These are phyloP conservation scores for Herpotrichia juniperi DNA, from an alignment of 2,329 filamentous ascomycete genomes.

Conservation along the genomic window DNA sequence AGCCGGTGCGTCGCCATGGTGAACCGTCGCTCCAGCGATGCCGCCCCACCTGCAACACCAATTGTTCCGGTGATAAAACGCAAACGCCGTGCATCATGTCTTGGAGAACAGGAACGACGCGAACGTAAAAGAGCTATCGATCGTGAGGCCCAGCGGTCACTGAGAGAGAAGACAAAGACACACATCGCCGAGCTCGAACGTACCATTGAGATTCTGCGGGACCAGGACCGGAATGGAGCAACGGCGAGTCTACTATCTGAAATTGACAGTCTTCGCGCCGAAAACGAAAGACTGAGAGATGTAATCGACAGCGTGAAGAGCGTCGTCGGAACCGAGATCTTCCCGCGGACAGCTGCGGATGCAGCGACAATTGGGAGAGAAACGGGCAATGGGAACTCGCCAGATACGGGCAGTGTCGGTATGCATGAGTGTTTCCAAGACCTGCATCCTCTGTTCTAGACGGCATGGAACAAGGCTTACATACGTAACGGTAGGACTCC, in stretches of 20 bases:
- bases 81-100: slow-evolving; percentile 39
- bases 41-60: slow-evolving; percentile 20
- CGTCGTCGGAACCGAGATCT: slow-evolving; percentile 31
- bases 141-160: slow-evolving; percentile 41
- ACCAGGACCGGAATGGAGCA: slow-evolving; percentile 40
- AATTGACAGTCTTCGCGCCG: slow-evolving; percentile 36
- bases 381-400: slow-evolving; percentile 14
- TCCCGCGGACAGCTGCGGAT: slow-evolving; percentile 12
- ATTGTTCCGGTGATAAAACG: slow-evolving; percentile 38
- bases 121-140: slow-evolving; percentile 45
- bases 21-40: slow-evolving; percentile 31
- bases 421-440: slow-evolving; percentile 18
- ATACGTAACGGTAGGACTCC: slow-evolving; percentile 25
- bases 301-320: slow-evolving; percentile 43
- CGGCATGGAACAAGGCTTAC: slow-evolving; percentile 25
- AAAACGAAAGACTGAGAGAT: slow-evolving; percentile 41
- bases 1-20: slow-evolving; percentile 21
- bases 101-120: slow-evolving; percentile 42
- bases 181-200: slow-evolving; percentile 45
- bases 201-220: slow-evolving; percentile 41
- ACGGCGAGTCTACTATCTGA: slow-evolving; percentile 38
- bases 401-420: slow-evolving; percentile 30
- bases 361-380: slow-evolving; percentile 7
- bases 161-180: slow-evolving; percentile 45
- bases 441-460: slow-evolving; percentile 1